Percentiles rank a stretch among this genome's conserved stretches.
These are phyloP conservation scores for Lactuca sativa DNA, from an alignment of 129 eudicot species.

Conservation along the genomic window DNA sequence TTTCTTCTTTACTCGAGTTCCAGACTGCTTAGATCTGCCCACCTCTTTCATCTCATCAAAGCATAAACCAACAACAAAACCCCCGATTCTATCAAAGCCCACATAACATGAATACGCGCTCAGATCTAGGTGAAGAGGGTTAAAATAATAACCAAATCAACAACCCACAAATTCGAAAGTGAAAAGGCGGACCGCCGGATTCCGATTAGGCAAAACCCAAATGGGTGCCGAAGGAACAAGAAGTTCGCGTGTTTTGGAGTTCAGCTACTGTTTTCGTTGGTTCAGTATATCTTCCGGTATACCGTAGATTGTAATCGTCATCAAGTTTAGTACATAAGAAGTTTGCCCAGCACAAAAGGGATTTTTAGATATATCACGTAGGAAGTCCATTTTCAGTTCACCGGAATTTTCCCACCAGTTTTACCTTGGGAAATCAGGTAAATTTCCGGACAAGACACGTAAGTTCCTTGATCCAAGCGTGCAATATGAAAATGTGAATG, in stretches of 20 bases:
- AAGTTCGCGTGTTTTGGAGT: not conserved
- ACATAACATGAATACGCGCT: not conserved
- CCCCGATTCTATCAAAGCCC: slow-evolving; percentile 10
- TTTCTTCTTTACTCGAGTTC: slow-evolving; percentile 56
- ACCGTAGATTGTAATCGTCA: not conserved
- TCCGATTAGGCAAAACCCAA: not conserved
- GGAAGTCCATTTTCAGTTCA: not conserved
- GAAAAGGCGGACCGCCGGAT: not conserved
- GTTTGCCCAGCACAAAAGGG: no score
- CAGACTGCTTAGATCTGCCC: slow-evolving; percentile 40
- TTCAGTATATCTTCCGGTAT: not conserved
- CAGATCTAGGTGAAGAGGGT: slow-evolving; percentile 14
- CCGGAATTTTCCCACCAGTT: not conserved
- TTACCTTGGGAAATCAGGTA: not conserved
- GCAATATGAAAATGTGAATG: no score
- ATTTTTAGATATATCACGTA: no score
- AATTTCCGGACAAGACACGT: not conserved
- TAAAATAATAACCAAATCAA: not conserved
- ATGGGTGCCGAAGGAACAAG: not conserved
- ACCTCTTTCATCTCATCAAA: slow-evolving; percentile 51
- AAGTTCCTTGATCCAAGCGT: no score
- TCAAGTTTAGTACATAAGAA: not conserved
- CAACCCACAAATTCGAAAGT: not conserved
- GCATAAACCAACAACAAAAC: slow-evolving; percentile 3
- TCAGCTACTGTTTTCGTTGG: not conserved